Evolutionary conservation across 257 asterid species (phyloP).

Genomic region (Solanum okadae): DNA sequence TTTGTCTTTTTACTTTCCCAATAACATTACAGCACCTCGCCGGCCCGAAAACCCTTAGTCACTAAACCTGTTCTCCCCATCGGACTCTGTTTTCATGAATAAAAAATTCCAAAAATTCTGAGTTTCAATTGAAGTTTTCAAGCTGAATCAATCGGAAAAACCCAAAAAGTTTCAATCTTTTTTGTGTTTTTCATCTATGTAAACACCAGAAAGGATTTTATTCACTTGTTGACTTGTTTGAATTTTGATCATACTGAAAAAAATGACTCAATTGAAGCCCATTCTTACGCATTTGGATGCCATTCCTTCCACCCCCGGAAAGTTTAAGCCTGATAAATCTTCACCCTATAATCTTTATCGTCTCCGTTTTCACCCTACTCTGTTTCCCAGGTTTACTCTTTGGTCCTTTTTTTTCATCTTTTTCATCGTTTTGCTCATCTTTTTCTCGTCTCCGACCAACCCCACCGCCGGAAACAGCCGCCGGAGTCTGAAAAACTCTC

Average conservation of each 20-base stretch:
- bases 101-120: background rate
- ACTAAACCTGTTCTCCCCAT: background rate
- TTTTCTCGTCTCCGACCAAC: constrained; percentile 37
- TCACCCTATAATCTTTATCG: constrained; percentile 48
- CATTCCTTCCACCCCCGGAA: constrained; percentile 56
- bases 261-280: constrained; percentile 60
- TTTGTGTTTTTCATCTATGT: background rate
- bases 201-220: background rate
- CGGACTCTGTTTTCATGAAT: background rate
- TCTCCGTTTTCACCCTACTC: constrained; percentile 38
- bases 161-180: background rate
- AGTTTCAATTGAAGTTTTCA: background rate
- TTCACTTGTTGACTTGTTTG: background rate
- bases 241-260: background rate
- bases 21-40: background rate
- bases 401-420: constrained; percentile 52
- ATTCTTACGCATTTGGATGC: constrained; percentile 54
- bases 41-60: background rate
- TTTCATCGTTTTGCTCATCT: constrained; percentile 33
- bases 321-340: constrained; percentile 42
- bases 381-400: constrained; percentile 43
- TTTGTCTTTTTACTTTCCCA: background rate
- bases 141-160: background rate
- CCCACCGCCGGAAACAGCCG: constrained; percentile 10
- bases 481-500: constrained; percentile 12